Conservation (phyloP, 2,329 filamentous ascomycete species). For the Ophiocordyceps camponoti-saundersi region DNA sequence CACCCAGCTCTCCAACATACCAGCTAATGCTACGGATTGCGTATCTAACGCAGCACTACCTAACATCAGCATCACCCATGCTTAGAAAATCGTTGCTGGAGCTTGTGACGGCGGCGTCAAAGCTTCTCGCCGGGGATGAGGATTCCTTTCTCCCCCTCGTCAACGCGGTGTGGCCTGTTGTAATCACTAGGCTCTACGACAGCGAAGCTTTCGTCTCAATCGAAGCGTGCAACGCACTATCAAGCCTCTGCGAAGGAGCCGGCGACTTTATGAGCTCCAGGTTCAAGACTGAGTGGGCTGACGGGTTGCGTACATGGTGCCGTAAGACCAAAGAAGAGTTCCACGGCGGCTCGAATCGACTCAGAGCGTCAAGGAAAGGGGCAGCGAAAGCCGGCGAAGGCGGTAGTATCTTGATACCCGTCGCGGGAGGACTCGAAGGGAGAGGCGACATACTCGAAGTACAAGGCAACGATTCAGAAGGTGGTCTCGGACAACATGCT, state of each 20-base stretch:
- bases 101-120: constrained; percentile 56
- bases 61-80: constrained; percentile 67
- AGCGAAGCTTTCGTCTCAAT: constrained; percentile 50
- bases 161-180: constrained; percentile 78
- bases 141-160: constrained; percentile 76
- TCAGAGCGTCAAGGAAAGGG: neutral
- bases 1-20: constrained; percentile 63
- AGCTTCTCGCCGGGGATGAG: constrained; percentile 58
- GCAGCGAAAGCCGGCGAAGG: neutral
- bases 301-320: constrained; percentile 33
- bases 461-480: constrained; percentile 5
- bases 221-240: constrained; percentile 52
- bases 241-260: constrained; percentile 50
- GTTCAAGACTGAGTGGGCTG: constrained; percentile 56
- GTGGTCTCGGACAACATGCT: constrained; percentile 38
- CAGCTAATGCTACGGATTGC: constrained; percentile 68
- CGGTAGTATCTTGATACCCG: constrained; percentile 15
- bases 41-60: constrained; percentile 71
- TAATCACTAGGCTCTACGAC: constrained; percentile 52
- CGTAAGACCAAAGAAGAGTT: constrained; percentile 23
- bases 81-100: constrained; percentile 65
- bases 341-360: constrained; percentile 5
- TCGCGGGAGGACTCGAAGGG: constrained; percentile 8
- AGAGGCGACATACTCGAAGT: constrained; percentile 3
- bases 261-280: constrained; percentile 68